A percentile compares a stretch with the other conserved stretches of the same genome.
phyloP scores from a whole-genome alignment of 2,329 filamentous ascomycete species.

The Polytolypa hystricis region DNA sequence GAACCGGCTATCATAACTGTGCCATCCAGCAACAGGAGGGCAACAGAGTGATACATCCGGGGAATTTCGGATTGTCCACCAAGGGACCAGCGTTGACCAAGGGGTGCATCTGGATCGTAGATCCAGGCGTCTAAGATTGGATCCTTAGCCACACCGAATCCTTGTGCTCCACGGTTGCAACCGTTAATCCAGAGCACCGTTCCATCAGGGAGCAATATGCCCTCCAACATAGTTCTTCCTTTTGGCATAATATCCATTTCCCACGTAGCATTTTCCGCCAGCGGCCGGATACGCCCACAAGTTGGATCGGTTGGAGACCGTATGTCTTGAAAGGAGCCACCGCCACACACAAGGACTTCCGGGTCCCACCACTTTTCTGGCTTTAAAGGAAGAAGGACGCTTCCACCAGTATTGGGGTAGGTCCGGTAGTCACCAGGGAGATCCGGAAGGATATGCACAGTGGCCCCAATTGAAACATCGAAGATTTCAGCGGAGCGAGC shows the following conservation, averaged over 20 bases:
- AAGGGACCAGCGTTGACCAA: conserved; percentile 39
- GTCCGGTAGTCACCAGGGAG: conserved; percentile 47
- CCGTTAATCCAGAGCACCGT: conserved; percentile 51
- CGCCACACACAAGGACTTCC: conserved; percentile 48
- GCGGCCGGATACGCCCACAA: conserved; percentile 46
- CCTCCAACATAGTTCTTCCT: conserved; percentile 50
- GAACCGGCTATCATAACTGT: conserved; percentile 49
- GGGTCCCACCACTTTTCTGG: conserved; percentile 42
- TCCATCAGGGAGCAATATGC: conserved; percentile 48
- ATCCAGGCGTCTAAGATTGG: conserved; percentile 47
- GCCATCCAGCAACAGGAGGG: conserved; percentile 48
- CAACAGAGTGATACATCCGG: conserved; percentile 51
- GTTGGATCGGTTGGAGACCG: conserved; percentile 48
- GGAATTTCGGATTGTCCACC: conserved; percentile 34
- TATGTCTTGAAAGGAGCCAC: conserved; percentile 49
- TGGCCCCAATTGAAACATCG: conserved; percentile 36
- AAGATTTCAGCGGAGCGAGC: conserved; percentile 48
- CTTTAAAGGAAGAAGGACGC: conserved; percentile 44
- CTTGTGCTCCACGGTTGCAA: conserved; percentile 46
- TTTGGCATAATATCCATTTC: conserved; percentile 49
- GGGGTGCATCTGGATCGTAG: conserved; percentile 44
- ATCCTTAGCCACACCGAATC: conserved; percentile 45
- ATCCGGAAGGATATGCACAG: conserved; percentile 39
- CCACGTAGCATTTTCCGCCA: conserved; percentile 40
- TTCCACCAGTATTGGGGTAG: conserved; percentile 51